Percentiles rank a stretch among this genome's conserved stretches.
phyloP scores from a whole-genome alignment of 768 basidiomycete species.

The Crassisporium funariophilum region DNA sequence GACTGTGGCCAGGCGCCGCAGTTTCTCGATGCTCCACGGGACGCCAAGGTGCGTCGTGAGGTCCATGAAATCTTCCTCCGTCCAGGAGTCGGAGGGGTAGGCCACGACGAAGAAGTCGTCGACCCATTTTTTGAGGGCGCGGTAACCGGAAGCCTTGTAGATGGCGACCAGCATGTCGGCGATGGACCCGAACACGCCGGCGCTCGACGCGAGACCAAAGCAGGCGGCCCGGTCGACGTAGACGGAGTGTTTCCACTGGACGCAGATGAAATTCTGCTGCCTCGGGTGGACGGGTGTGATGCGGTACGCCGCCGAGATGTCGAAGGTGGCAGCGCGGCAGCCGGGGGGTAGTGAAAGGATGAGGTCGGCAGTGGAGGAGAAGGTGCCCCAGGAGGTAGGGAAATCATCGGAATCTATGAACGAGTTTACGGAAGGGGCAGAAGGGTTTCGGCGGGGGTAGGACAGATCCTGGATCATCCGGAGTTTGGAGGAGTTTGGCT shows the following conservation, averaged over 20 bases:
- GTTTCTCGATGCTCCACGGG: constrained; percentile 19
- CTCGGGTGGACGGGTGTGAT: too few species aligned
- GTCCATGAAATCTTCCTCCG: constrained; percentile 21
- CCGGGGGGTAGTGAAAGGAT: too few species aligned
- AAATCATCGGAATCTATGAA: constrained; percentile 34
- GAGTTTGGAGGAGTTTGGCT: constrained; percentile 25
- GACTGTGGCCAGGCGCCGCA: not conserved
- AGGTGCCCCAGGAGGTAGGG: constrained; percentile 40
- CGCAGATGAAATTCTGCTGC: too few species aligned
- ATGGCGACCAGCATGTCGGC: constrained; percentile 34
- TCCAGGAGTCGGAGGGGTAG: not conserved
- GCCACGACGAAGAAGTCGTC: constrained; percentile 32
- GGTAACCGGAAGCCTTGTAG: constrained; percentile 13
- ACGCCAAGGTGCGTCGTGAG: constrained; percentile 9
- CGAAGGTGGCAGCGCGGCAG: too few species aligned
- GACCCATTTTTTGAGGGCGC: constrained; percentile 21
- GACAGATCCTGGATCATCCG: constrained; percentile 36
- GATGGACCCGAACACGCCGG: constrained; percentile 32
- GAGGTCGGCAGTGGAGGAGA: constrained; percentile 28
- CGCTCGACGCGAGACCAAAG: constrained; percentile 31
- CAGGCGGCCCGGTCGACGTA: constrained; percentile 33
- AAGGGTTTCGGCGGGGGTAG: constrained; percentile 23
- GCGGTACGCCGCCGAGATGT: too few species aligned
- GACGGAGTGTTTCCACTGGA: too few species aligned
- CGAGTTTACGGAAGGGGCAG: constrained; percentile 32